phyloP scores from a whole-genome alignment of 345 rosid genomes.

The Acer saccharum region DNA sequence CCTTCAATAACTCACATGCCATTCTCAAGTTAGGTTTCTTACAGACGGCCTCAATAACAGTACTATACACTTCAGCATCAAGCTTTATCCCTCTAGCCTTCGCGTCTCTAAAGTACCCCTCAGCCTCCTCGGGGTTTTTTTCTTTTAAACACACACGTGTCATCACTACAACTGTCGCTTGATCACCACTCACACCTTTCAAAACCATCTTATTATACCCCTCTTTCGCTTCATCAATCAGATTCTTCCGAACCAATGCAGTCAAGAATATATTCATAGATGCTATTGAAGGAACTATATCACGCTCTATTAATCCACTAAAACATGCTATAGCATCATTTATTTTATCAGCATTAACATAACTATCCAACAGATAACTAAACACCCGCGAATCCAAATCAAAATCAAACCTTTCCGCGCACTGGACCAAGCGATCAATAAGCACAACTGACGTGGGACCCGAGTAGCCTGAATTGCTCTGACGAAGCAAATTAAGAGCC shows the following conservation, averaged over 20 bases:
- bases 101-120: slow-evolving; percentile 41
- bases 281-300: slow-evolving; percentile 34
- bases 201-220: slow-evolving; percentile 51
- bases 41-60: slow-evolving; percentile 52
- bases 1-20: slow-evolving; percentile 56
- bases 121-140: slow-evolving; percentile 51
- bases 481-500: slow-evolving; percentile 45
- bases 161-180: slow-evolving; percentile 36
- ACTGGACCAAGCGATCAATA: slow-evolving; percentile 45
- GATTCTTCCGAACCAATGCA: slow-evolving; percentile 44
- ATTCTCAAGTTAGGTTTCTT: slow-evolving; percentile 36
- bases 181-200: slow-evolving; percentile 50
- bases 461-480: slow-evolving; percentile 39
- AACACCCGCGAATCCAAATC: slow-evolving; percentile 47
- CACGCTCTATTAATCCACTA: slow-evolving; percentile 45
- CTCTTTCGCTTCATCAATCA: slow-evolving; percentile 44
- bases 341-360: slow-evolving; percentile 37
- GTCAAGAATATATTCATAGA: slow-evolving; percentile 43
- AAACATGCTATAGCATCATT: slow-evolving; percentile 47
- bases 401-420: slow-evolving; percentile 42
- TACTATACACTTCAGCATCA: slow-evolving; percentile 42
- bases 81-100: slow-evolving; percentile 52
- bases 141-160: slow-evolving; percentile 64
- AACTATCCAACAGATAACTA: slow-evolving; percentile 63
- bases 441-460: slow-evolving; percentile 34